Evolutionary conservation across 306 rosid species (phyloP).

Genomic region (Casuarina cunninghamiana): DNA sequence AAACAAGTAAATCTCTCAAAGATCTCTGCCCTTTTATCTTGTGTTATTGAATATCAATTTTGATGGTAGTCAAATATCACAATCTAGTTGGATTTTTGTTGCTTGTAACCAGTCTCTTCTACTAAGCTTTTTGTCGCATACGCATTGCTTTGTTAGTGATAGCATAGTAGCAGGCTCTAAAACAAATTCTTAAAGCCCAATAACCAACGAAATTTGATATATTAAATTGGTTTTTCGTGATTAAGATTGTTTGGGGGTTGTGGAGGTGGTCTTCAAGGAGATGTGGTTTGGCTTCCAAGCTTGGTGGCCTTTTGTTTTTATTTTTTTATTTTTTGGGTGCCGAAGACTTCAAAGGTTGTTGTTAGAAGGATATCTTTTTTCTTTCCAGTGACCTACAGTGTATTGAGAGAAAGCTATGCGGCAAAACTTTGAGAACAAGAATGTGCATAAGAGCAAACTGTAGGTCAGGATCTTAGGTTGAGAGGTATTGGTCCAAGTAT

Average conservation of each 20-base stretch:
- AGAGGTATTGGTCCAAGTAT: not conserved
- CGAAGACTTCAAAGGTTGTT: not conserved
- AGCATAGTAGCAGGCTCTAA: not conserved
- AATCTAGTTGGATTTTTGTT: not conserved
- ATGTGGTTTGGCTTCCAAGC: not conserved
- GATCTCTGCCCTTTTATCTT: not conserved
- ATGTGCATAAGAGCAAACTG: not conserved
- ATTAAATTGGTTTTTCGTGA: not conserved
- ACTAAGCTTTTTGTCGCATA: not conserved
- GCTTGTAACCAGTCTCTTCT: not conserved
- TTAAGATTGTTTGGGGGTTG: not conserved
- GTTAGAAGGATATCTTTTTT: not conserved
- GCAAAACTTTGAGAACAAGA: not conserved
- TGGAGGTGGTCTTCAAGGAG: not conserved
- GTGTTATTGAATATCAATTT: not conserved
- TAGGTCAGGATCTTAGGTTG: not conserved
- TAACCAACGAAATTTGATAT: not conserved
- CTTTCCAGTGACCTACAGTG: not conserved
- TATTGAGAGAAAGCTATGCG: not conserved
- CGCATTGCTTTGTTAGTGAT: not conserved
- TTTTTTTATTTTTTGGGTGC: no score
- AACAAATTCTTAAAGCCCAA: not conserved
- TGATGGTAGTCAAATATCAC: not conserved
- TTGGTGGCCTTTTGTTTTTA: not conserved
- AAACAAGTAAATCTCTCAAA: not conserved